These are phyloP conservation scores for Pyricularia grisea DNA, from an alignment of 2,329 filamentous ascomycete species.

Conservation along the genomic window DNA sequence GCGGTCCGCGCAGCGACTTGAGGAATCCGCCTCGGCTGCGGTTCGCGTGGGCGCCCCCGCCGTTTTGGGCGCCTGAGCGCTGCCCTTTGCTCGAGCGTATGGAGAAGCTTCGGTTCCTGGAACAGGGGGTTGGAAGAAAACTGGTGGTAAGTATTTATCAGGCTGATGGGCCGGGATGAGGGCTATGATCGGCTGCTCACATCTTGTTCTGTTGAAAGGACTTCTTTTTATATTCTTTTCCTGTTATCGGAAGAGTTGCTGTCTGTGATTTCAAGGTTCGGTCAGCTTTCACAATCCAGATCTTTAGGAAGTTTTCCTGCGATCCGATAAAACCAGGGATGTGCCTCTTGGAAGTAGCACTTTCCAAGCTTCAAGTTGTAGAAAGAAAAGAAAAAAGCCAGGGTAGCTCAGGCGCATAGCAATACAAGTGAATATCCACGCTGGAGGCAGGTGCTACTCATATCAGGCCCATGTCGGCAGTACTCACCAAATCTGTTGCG, in stretches of 20 bases:
- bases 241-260: neutral
- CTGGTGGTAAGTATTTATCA: neutral
- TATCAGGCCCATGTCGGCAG: neutral
- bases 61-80: constrained; percentile 22
- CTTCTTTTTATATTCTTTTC: neutral
- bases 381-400: neutral
- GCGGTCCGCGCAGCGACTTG: constrained; percentile 72
- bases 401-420: neutral
- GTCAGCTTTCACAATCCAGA: neutral
- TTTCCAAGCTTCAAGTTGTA: neutral
- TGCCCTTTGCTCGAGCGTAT: constrained; percentile 56
- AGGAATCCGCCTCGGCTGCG: constrained; percentile 64
- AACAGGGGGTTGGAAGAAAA: too few relatives aligned
- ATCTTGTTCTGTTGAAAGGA: neutral
- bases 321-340: neutral
- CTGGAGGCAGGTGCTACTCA: neutral
- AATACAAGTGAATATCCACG: neutral
- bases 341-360: neutral
- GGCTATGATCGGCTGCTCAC: neutral
- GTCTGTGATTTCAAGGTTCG: neutral
- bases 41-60: constrained; percentile 37
- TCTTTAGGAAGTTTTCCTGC: neutral
- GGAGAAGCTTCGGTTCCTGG: constrained; percentile 65
- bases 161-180: neutral
- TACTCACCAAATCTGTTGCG: neutral